Evolutionary conservation across 345 rosid species (phyloP), one percentile per base, ranked within the genome.

Genomic region (Heritiera fomes): DNA sequence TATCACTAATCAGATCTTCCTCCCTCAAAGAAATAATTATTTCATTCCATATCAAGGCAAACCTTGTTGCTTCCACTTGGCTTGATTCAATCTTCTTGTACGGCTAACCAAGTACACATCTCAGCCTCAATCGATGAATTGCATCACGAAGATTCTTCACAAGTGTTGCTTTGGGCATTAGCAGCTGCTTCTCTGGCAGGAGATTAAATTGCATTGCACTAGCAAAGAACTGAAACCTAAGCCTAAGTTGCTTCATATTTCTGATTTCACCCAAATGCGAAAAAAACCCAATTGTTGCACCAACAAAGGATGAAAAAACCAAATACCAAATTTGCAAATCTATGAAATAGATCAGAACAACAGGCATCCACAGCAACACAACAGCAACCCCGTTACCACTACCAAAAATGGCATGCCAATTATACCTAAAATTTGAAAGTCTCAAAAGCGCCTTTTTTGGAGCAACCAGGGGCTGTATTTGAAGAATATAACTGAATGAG

Each of bases 261-360:
- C 98, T 83, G 65, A 94, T 91, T 88, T 94, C 98, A 32, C 97
- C 98, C 91, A 94, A 88, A 82, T 93, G 94, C 7, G 90, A 87
- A 84, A 92, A 92, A 67, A 92, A 79, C 73, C 97, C 98, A 70
- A 91, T 75, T 9, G 71, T 13, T 38, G 85, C 93, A 62, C 98
- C 98, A 77, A 85, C 91, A 62, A 88, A 20, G 3, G 97, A 88
- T 34, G 94, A 87, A 81, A 87, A 91, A 58, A 94, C 82, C 2
- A 97, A 87, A 84, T 94, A 94, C 97, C 97, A 94, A 73, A 94
- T 93, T 55, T 93, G 95, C 87, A 91, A 77, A 79, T 94, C 98
- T 96, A 93, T 90, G 7, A 90, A 79, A 84, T 93, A 94, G 72
- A 94, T 78, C 81, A 91, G 79, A 75, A 90, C 52, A 78, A 94